Base-by-base conservation (phyloP, 164 flowering plant species). In the Magnolia kwangsiensis region DNA sequence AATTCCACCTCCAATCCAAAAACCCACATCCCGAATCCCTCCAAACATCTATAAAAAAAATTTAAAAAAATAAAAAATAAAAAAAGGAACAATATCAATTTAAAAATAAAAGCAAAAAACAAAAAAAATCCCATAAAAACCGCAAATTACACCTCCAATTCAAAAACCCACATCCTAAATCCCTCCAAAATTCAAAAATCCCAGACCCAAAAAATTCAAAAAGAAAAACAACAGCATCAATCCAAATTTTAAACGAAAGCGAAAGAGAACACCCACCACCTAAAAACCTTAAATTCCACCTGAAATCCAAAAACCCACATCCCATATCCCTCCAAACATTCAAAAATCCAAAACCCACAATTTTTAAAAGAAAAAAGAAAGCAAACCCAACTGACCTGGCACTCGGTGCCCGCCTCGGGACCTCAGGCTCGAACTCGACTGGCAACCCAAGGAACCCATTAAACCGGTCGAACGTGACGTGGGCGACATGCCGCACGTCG, bases 391-490 rank as follows among this genome's bases (percentile, higher is more conserved):
- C 84, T 51, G 18, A 95, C 98, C 98, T 95, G 24, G 98, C 98
- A 83, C 97, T 95, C 27, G 98, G 98, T 72, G 96, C 87, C 80
- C 93, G 87, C 72, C 91, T 76, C 76, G 93, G 93, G 7, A 95
- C 95, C 67, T 92, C 97, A 27, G 91, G 96, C 80, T 95, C 94
- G 70, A 92, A 91, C 83, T 95, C 98, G 50, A 85, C 98, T 55
- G 98, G 98, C 87, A 95, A 86, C 10, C 98, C 98, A 74, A 92
- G 82, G 82, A 95, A 95, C 31, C 98, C 98, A 88, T 91, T 86
- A 77, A 95, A 93, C 76, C 96, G 83, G 80, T 95, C 98, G 75
- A 95, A 95, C 21, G 98, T 95, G 63, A 95, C 98, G 81, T 95
- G 98, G 7, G 95, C 94, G 45, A 95, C 97, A 77, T 93, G 98